phyloP scores from a whole-genome alignment of 768 basidiomycete species.

The Lactarius tabidus region DNA sequence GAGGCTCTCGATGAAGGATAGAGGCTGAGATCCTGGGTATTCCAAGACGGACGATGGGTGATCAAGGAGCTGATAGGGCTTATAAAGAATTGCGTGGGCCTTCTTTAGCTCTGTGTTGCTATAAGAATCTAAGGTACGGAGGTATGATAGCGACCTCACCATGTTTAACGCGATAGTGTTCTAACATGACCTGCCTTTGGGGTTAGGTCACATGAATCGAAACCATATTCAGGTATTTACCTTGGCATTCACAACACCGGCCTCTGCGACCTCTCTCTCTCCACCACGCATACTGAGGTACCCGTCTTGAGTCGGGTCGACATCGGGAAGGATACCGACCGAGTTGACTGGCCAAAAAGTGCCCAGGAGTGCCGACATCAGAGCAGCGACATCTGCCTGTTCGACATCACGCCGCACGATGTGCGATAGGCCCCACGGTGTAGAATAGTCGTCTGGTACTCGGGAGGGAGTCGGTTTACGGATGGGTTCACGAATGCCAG shows the following conservation, averaged over 20 bases:
- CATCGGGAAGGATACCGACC: constrained; percentile 76
- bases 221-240: constrained; percentile 30
- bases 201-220: background rate
- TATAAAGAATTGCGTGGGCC: constrained; percentile 55
- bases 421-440: constrained; percentile 55
- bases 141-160: constrained; percentile 39
- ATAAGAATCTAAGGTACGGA: background rate
- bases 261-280: constrained; percentile 48
- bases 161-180: constrained; percentile 75
- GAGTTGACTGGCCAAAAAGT: constrained; percentile 76
- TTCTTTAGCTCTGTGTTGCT: constrained; percentile 54
- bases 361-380: constrained; percentile 75
- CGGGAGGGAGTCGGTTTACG: constrained; percentile 50
- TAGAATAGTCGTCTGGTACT: constrained; percentile 62
- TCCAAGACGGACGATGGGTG: constrained; percentile 27
- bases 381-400: constrained; percentile 75
- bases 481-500: constrained; percentile 68
- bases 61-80: constrained; percentile 53
- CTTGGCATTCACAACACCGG: constrained; percentile 62
- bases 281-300: constrained; percentile 49
- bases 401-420: constrained; percentile 70
- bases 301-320: constrained; percentile 55
- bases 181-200: constrained; percentile 53
- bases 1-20: constrained; percentile 44
- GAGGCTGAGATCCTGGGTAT: constrained; percentile 34